Percentiles rank a stretch among this genome's conserved stretches.
Evolutionary conservation across 257 asterid species (phyloP).

Genomic region (Linderniella brevidens): DNA sequence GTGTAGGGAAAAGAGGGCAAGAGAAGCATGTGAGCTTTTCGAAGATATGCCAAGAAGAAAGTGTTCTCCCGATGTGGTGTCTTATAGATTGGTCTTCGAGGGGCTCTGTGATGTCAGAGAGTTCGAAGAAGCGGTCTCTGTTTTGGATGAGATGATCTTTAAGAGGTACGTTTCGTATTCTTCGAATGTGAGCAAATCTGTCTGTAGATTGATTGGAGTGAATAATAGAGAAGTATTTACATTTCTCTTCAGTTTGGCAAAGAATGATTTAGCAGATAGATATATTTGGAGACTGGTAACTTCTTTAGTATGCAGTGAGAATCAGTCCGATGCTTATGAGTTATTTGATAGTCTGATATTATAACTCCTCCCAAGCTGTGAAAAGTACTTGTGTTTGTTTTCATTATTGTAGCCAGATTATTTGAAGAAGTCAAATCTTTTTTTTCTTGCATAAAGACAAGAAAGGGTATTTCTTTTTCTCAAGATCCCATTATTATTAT

Average conservation of each 20-base stretch:
- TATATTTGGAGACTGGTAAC: conserved; percentile 34
- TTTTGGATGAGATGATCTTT: conserved; percentile 68
- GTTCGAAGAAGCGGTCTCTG: conserved; percentile 40
- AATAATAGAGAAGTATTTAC: conserved; percentile 21
- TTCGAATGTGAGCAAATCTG: conserved; percentile 20
- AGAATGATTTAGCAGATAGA: conserved; percentile 30
- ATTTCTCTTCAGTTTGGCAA: conserved; percentile 25
- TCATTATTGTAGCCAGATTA: no score
- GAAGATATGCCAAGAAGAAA: conserved; percentile 61
- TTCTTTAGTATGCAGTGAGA: conserved; percentile 21
- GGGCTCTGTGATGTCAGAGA: conserved; percentile 39
- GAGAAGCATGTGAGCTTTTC: conserved; percentile 47
- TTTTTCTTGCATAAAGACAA: not conserved
- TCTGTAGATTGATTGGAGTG: conserved; percentile 19
- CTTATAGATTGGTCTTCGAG: conserved; percentile 43
- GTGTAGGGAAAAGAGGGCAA: conserved; percentile 33
- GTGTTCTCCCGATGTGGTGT: conserved; percentile 50
- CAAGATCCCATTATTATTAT: no score
- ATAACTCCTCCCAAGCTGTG: not conserved
- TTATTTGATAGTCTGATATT: conserved; percentile 21
- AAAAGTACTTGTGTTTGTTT: no score
- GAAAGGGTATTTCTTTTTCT: no score
- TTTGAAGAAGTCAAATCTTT: no score
- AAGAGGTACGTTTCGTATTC: conserved; percentile 36
- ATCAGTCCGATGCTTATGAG: conserved; percentile 15